phyloP scores from a whole-genome alignment of 1,284 basidiomycete species.

The Austroboletus novae-zelandiae region DNA sequence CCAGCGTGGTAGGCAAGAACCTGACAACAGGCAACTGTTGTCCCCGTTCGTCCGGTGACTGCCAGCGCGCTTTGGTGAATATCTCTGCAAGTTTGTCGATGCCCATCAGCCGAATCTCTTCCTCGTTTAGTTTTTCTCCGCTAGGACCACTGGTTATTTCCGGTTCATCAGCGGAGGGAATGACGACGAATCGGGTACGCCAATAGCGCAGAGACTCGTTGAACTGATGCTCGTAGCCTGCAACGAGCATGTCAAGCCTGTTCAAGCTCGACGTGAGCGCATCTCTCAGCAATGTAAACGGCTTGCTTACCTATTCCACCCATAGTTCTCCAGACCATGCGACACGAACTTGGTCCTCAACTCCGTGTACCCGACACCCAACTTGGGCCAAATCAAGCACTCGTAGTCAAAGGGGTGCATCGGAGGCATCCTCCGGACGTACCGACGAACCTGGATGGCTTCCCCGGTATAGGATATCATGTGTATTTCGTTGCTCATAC shows the following conservation, averaged over 20 bases:
- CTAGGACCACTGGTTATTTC: constrained; percentile 51
- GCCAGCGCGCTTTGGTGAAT: constrained; percentile 81
- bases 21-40: constrained; percentile 56
- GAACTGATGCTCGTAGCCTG: constrained; percentile 81
- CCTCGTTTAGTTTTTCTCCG: constrained; percentile 76
- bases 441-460: constrained; percentile 84
- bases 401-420: constrained; percentile 73
- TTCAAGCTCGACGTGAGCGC: neutral
- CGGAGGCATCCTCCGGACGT: constrained; percentile 73
- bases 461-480: constrained; percentile 86
- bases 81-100: constrained; percentile 91
- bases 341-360: constrained; percentile 74
- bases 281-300: neutral
- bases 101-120: constrained; percentile 86
- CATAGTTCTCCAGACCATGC: constrained; percentile 77
- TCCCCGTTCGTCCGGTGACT: constrained; percentile 56
- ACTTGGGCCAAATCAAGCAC: constrained; percentile 91
- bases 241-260: constrained; percentile 79
- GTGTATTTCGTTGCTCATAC: constrained; percentile 95
- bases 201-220: constrained; percentile 86
- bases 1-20: constrained; percentile 78
- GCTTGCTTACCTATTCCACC: constrained; percentile 69
- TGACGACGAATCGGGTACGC: constrained; percentile 93
- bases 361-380: constrained; percentile 85
- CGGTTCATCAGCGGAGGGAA: constrained; percentile 77